A percentile compares a stretch with the other conserved stretches of the same genome.
These are phyloP conservation scores for Ceratocystis eucalypticola DNA, from an alignment of 2,329 filamentous ascomycete genomes.

Conservation along the genomic window DNA sequence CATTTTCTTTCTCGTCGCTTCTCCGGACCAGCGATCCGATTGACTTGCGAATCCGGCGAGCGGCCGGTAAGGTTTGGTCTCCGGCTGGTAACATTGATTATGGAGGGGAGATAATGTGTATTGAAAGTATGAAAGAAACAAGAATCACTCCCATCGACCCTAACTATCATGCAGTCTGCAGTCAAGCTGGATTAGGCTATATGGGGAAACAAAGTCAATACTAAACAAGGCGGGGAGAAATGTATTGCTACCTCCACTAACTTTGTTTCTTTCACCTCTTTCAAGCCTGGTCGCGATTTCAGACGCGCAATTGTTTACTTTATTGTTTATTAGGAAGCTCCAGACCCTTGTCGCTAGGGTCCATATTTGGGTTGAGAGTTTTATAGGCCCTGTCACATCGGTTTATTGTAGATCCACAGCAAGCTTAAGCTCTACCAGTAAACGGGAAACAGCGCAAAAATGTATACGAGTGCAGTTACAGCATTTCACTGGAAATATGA, in stretches of 20 bases:
- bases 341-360: background rate
- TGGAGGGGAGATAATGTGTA: background rate
- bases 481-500: too few species aligned
- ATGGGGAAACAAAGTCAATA: background rate
- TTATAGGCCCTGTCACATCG: too few species aligned
- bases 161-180: background rate
- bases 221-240: background rate
- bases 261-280: background rate
- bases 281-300: constrained; percentile 10
- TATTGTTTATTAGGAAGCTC: constrained; percentile 7
- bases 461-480: too few species aligned
- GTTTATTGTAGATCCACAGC: background rate
- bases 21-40: constrained; percentile 43
- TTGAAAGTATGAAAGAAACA: background rate
- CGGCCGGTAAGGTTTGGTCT: constrained; percentile 37
- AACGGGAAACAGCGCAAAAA: too few species aligned
- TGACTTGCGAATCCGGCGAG: constrained; percentile 55
- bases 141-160: background rate
- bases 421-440: background rate
- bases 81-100: constrained; percentile 12
- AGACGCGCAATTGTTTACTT: constrained; percentile 18
- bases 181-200: background rate
- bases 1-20: constrained; percentile 58
- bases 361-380: background rate
- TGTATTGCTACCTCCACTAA: background rate